Evolutionary conservation across 202 grass and related monocot genomes (phyloP).

Genomic region (Elaeis oleifera): DNA sequence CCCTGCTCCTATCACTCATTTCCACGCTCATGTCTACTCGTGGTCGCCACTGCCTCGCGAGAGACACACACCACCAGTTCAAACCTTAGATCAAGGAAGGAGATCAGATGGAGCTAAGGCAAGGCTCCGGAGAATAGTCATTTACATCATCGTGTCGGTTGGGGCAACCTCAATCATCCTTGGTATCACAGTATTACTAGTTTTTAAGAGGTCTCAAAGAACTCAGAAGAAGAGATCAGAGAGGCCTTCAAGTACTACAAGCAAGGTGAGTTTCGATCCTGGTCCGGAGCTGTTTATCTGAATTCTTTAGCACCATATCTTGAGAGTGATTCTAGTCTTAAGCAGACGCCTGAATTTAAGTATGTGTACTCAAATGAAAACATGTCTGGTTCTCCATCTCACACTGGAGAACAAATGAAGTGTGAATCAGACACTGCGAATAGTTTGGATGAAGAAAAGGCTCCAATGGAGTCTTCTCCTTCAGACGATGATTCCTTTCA

Average conservation of each 20-base stretch:
- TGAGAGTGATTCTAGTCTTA: constrained; percentile 14
- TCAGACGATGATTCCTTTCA: constrained; percentile 51
- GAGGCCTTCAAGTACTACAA: constrained; percentile 28
- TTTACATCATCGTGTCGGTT: constrained; percentile 31
- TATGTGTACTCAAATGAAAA: not conserved
- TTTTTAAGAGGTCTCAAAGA: constrained; percentile 38
- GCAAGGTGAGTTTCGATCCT: constrained; percentile 86
- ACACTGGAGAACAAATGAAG: constrained; percentile 4
- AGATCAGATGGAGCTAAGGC: constrained; percentile 6
- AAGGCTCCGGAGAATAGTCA: constrained; percentile 22
- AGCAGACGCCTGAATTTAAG: constrained; percentile 21
- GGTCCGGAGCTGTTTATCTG: constrained; percentile 52
- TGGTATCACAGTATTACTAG: constrained; percentile 30
- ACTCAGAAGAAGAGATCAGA: constrained; percentile 14
- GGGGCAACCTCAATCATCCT: constrained; percentile 26
- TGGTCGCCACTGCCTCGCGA: constrained; percentile 22
- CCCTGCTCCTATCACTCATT: constrained; percentile 14
- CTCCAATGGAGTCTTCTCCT: not conserved
- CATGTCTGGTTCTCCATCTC: not conserved
- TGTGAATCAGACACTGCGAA: constrained; percentile 9
- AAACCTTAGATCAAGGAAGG: constrained; percentile 14
- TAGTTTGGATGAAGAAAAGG: constrained; percentile 12
- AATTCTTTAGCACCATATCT: constrained; percentile 60
- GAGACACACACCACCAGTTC: constrained; percentile 14
- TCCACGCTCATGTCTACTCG: constrained; percentile 5